These are phyloP conservation scores for Eleusine indica DNA, from an alignment of 176 grass and related monocot species.

Conservation along the genomic window DNA sequence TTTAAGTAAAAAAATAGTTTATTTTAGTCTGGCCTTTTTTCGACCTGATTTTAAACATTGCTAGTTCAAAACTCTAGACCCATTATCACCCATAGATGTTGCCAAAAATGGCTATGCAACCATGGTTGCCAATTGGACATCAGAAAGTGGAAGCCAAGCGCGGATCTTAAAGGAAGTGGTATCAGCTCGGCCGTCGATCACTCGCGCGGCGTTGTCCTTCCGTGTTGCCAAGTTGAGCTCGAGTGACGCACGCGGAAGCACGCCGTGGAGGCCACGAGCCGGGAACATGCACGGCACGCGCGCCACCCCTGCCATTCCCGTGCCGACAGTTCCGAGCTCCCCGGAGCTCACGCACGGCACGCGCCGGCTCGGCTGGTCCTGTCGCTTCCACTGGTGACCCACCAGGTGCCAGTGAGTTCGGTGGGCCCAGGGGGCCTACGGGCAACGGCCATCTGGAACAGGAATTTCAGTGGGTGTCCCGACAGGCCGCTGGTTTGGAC, in stretches of 20 bases:
- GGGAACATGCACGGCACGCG: constrained; percentile 1
- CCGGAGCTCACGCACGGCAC: neutral
- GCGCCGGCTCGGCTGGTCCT: neutral
- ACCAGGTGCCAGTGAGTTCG: neutral
- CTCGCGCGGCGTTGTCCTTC: neutral
- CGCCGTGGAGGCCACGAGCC: neutral
- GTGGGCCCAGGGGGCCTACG: neutral
- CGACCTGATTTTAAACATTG: too few species aligned
- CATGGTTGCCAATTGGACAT: neutral
- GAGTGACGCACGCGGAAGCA: neutral
- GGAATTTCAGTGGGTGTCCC: neutral
- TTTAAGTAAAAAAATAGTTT: too few species aligned
- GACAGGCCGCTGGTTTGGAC: neutral
- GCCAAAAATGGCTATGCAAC: neutral
- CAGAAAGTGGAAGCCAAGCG: too few species aligned
- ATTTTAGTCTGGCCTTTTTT: too few species aligned
- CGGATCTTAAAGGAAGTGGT: neutral
- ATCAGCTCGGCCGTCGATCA: neutral
- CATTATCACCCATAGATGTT: too few species aligned
- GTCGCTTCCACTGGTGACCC: neutral
- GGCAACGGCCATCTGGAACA: too few species aligned
- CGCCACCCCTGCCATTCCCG: neutral
- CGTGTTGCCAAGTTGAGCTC: neutral
- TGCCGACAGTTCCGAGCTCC: neutral
- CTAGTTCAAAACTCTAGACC: too few species aligned